Evolutionary conservation across 768 basidiomycete species (phyloP).

Genomic region (Mycena capillaripes): DNA sequence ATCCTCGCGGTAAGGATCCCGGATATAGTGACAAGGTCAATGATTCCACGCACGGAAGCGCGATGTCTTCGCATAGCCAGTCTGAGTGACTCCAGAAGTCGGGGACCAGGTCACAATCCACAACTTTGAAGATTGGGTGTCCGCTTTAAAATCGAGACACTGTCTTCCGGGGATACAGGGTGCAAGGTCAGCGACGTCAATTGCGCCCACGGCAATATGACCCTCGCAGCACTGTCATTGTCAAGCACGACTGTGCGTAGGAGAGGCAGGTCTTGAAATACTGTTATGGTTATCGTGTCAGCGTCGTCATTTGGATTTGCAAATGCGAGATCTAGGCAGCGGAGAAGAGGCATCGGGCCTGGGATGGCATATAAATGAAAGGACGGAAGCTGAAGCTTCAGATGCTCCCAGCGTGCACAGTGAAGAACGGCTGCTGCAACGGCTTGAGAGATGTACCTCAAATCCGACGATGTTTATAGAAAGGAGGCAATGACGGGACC

Average conservation of each 20-base stretch:
- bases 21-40: neutral
- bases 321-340: neutral
- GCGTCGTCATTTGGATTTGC: neutral
- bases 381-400: neutral
- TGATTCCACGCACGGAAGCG: neutral
- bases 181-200: neutral
- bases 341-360: neutral
- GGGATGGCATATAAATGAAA: neutral
- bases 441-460: neutral
- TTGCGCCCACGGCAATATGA: neutral
- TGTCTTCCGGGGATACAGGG: too few species aligned
- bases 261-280: neutral
- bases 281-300: neutral
- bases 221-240: too few species aligned
- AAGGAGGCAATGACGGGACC: neutral
- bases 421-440: neutral
- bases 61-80: neutral
- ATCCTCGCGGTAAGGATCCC: too few species aligned
- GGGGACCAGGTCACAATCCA: neutral
- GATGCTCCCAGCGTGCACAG: neutral
- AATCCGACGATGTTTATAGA: neutral
- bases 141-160: neutral
- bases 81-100: neutral
- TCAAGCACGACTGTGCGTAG: neutral
- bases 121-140: neutral